Percentiles rank a stretch among this genome's conserved stretches.
Evolutionary conservation across 2,329 filamentous ascomycete genomes (phyloP).

Genomic region (Cercospora brassicicola): DNA sequence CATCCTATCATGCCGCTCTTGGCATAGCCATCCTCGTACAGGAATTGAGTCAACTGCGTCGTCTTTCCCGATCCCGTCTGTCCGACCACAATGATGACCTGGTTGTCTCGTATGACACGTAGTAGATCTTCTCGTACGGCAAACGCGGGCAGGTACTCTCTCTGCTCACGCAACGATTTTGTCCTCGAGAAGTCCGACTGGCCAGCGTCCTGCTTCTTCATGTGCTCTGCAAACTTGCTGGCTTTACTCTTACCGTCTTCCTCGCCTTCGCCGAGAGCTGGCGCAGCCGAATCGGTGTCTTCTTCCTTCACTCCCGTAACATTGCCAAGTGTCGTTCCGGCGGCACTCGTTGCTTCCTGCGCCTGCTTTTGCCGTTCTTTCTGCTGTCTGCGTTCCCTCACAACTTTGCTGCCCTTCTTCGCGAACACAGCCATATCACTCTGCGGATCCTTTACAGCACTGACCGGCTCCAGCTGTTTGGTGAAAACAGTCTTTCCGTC

Average conservation of each 20-base stretch:
- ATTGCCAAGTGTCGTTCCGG: slow-evolving; percentile 88
- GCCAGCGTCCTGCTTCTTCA: slow-evolving; percentile 79
- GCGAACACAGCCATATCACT: slow-evolving; percentile 99
- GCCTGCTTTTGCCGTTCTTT: slow-evolving; percentile 92
- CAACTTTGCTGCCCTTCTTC: slow-evolving; percentile 88
- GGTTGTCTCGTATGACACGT: slow-evolving; percentile 90
- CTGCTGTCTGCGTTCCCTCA: slow-evolving; percentile 86
- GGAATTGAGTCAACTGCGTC: slow-evolving; percentile 92
- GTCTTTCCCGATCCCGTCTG: slow-evolving; percentile 98
- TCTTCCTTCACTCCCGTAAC: slow-evolving; percentile 95
- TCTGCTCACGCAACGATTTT: slow-evolving; percentile 85
- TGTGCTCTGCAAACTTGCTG: slow-evolving; percentile 83
- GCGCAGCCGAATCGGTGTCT: slow-evolving; percentile 79
- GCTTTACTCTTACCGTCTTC: slow-evolving; percentile 61
- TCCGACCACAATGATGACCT: slow-evolving; percentile 93
- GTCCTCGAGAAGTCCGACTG: slow-evolving; percentile 91
- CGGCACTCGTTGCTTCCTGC: slow-evolving; percentile 88
- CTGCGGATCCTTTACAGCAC: slow-evolving; percentile 86
- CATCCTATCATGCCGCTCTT: slow-evolving; percentile 88
- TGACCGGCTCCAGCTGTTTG: slow-evolving; percentile 92
- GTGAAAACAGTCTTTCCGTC: slow-evolving; percentile 96
- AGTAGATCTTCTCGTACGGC: slow-evolving; percentile 91
- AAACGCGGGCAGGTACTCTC: slow-evolving; percentile 92
- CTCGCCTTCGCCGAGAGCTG: slow-evolving; percentile 60
- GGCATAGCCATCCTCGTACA: slow-evolving; percentile 92